These are phyloP conservation scores for Fusarium penzigii DNA, from an alignment of 2,329 filamentous ascomycete species.

Conservation along the genomic window DNA sequence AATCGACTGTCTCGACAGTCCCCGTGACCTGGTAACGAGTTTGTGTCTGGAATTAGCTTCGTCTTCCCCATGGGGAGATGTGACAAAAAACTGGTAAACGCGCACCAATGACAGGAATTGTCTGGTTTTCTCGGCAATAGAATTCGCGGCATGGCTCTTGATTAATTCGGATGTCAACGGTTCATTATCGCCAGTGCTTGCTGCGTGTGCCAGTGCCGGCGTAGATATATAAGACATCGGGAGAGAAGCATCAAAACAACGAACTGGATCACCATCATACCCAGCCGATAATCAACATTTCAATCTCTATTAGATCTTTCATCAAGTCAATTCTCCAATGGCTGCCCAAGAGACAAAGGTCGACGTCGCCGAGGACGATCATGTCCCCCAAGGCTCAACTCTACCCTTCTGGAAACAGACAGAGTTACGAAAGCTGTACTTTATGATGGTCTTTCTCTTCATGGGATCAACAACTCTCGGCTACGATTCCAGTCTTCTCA, in stretches of 20 bases:
- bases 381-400: conserved; percentile 12
- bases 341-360: conserved; percentile 4
- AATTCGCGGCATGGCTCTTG: neutral
- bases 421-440: conserved; percentile 23
- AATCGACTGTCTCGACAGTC: neutral
- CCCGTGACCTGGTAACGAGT: conserved; percentile 1
- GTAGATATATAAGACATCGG: conserved; percentile 4
- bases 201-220: neutral
- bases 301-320: neutral
- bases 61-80: conserved; percentile 19
- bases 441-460: conserved; percentile 27
- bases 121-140: neutral
- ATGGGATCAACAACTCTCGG: conserved; percentile 25
- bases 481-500: conserved; percentile 22
- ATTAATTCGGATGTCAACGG: neutral
- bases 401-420: conserved; percentile 27
- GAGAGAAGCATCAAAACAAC: neutral
- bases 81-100: neutral
- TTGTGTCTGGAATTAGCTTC: neutral
- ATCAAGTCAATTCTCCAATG: conserved; percentile 5
- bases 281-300: neutral
- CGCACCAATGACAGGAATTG: conserved; percentile 1
- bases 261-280: no score
- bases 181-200: neutral
- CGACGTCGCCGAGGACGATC: conserved; percentile 9